These are phyloP conservation scores for Solanum tarijense DNA, from an alignment of 257 asterid species.

Conservation along the genomic window DNA sequence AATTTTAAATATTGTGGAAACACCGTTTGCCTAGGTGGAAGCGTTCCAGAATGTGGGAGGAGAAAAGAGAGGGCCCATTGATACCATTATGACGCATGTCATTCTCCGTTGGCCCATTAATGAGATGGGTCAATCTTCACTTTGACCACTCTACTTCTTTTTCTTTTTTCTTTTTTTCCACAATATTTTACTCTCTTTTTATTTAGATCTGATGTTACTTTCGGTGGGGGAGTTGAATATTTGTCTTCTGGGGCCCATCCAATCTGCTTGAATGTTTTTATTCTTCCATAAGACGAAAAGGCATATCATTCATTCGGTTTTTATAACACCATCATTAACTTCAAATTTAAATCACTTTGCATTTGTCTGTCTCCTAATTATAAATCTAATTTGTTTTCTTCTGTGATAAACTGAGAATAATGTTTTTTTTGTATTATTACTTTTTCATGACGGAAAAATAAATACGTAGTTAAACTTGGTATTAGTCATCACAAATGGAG, in stretches of 20 bases:
- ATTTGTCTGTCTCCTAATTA: background rate
- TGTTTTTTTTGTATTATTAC: too few relatives aligned
- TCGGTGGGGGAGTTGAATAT: slow-evolving; percentile 1
- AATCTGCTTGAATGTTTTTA: background rate
- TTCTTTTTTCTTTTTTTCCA: too few relatives aligned
- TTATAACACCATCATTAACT: background rate
- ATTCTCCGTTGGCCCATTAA: background rate
- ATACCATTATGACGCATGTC: background rate
- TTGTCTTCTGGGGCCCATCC: background rate
- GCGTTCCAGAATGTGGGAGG: background rate
- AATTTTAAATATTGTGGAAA: background rate
- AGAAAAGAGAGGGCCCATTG: background rate
- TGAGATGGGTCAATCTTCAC: background rate
- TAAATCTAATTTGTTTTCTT: background rate
- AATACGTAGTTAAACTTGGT: background rate
- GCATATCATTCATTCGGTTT: background rate
- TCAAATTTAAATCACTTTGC: background rate
- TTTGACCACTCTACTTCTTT: background rate
- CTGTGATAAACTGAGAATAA: background rate
- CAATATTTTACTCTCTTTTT: background rate
- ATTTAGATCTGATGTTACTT: background rate
- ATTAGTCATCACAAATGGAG: background rate
- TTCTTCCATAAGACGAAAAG: background rate
- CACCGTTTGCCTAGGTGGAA: background rate
- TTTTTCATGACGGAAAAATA: background rate